Percentiles rank a stretch among this genome's conserved stretches.
These are phyloP conservation scores for Peterozyma xylosa DNA, from an alignment of 805 yeast genomes.

Conservation along the genomic window DNA sequence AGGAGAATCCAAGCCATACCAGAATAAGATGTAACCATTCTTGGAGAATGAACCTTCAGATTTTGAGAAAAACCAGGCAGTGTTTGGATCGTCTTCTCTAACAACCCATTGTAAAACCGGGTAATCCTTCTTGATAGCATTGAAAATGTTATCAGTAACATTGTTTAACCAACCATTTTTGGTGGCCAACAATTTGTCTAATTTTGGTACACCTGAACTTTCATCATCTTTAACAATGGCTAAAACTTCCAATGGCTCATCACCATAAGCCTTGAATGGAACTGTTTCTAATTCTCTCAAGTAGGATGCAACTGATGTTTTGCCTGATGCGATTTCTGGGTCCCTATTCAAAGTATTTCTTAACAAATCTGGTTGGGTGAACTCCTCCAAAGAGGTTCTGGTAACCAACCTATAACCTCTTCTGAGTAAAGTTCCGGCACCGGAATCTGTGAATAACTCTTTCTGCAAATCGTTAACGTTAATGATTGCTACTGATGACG, in stretches of 20 bases:
- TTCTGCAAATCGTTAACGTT: conserved; percentile 93
- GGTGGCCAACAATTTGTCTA: conserved; percentile 83
- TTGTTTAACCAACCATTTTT: conserved; percentile 96
- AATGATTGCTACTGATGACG: conserved; percentile 96
- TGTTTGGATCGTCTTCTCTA: conserved; percentile 82
- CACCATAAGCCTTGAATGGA: conserved; percentile 76
- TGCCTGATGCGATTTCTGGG: conserved; percentile 62
- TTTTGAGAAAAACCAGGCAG: conserved; percentile 85
- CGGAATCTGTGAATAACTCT: conserved; percentile 96
- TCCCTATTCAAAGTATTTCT: conserved; percentile 74
- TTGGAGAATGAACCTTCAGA: conserved; percentile 92
- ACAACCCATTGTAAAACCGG: conserved; percentile 79
- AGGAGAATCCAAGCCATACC: conserved; percentile 81
- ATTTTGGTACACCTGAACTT: conserved; percentile 43
- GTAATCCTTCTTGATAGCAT: conserved; percentile 69
- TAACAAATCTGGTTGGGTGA: conserved; percentile 66
- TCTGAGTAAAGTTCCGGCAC: conserved; percentile 98
- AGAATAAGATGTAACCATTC: conserved; percentile 84
- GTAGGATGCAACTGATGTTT: conserved; percentile 73
- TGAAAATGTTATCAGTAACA: conserved; percentile 91
- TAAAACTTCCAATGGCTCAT: conserved; percentile 91
- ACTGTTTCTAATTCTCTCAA: conserved; percentile 59
- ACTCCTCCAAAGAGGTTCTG: conserved; percentile 62
- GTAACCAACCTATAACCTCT: conserved; percentile 87
- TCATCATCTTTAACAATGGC: conserved; percentile 65